Percentiles rank a stretch among this genome's conserved stretches.
These are phyloP conservation scores for Alternaria triticimaculans DNA, from an alignment of 2,329 filamentous ascomycete genomes.

Conservation along the genomic window DNA sequence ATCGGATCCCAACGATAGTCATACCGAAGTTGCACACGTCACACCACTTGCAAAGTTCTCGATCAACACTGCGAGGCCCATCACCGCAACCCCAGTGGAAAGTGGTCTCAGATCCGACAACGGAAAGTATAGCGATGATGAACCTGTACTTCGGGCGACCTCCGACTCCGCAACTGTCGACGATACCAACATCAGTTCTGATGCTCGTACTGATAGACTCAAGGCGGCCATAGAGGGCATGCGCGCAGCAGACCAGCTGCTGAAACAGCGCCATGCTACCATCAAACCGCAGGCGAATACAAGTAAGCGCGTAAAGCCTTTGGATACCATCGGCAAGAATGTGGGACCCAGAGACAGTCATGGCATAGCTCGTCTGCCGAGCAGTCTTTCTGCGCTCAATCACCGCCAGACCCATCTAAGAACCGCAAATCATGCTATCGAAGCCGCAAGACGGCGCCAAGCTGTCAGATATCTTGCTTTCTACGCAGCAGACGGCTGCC, in stretches of 20 bases:
- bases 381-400: neutral
- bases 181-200: neutral
- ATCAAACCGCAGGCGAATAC: conserved; percentile 3
- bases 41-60: neutral
- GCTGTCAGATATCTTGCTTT: conserved; percentile 5
- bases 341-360: neutral
- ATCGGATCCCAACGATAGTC: neutral
- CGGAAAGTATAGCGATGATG: neutral
- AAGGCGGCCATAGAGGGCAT: neutral
- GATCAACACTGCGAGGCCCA: neutral
- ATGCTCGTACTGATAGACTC: neutral
- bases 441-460: conserved; percentile 3
- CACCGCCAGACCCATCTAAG: neutral
- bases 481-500: conserved; percentile 6
- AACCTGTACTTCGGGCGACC: neutral
- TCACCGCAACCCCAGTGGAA: neutral
- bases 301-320: neutral
- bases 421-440: conserved; percentile 3
- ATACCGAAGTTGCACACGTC: neutral
- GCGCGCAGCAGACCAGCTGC: conserved; percentile 8
- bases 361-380: neutral
- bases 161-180: neutral
- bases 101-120: neutral
- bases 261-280: conserved; percentile 7
- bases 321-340: neutral